These are phyloP conservation scores for Monilinia laxa DNA, from an alignment of 2,329 filamentous ascomycete species.

Conservation along the genomic window DNA sequence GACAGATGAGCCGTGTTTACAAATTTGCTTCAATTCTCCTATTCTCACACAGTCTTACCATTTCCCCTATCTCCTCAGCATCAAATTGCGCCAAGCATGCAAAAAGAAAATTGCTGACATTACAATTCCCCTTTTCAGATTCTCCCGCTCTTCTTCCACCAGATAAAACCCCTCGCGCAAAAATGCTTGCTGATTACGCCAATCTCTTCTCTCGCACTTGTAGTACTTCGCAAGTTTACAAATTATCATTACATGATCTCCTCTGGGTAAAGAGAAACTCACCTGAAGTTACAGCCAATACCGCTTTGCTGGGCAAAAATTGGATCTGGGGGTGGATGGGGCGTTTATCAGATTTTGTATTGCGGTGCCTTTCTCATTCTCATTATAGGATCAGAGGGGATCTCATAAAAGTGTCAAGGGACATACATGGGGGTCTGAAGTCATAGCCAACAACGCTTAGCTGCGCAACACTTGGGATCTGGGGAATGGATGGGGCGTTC, in stretches of 20 bases:
- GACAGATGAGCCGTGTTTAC: not conserved
- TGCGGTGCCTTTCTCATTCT: too few relatives aligned
- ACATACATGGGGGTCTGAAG: too few relatives aligned
- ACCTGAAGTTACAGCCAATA: not conserved
- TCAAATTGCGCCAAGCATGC: not conserved
- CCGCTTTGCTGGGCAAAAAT: not conserved
- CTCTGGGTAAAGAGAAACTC: not conserved
- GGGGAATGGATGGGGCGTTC: too few relatives aligned
- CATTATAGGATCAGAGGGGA: too few relatives aligned
- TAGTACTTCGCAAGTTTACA: not conserved
- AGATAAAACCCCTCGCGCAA: not conserved
- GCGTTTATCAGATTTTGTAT: too few relatives aligned
- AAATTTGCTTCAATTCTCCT: not conserved
- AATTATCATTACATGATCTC: not conserved
- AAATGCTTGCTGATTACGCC: not conserved
- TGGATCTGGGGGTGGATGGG: too few relatives aligned
- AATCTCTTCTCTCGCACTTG: conserved; percentile 4
- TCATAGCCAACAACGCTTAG: not conserved
- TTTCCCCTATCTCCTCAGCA: not conserved
- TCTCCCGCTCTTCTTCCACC: conserved; percentile 15
- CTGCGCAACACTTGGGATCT: too few relatives aligned
- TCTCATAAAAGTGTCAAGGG: too few relatives aligned
- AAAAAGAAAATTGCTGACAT: conserved; percentile 2
- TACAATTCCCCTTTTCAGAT: not conserved
- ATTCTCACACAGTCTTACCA: not conserved